Base-by-base conservation (phyloP, 2,329 filamentous ascomycete species). In the Colletotrichum chrysophilum region DNA sequence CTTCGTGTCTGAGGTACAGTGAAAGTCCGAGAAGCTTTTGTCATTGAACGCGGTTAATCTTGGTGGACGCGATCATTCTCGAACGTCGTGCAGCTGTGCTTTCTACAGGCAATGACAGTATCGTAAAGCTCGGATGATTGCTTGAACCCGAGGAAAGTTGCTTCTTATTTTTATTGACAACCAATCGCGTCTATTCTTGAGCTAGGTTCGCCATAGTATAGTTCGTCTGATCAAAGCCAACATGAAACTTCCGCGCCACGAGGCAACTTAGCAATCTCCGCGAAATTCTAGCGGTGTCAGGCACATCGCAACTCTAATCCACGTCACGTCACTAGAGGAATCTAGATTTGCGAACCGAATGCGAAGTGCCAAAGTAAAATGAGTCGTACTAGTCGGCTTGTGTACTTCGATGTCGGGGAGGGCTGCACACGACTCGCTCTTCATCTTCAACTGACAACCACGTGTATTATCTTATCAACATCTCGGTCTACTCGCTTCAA, bases 401-500 rank as follows among this genome's bases (percentile, higher is more conserved):
- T 3, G 43, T 21, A 4, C 7, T 52, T 48, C 43, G 18, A 21
- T 21, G 10, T 4, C 43, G 3, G 43, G 6, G n/a, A 21, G 43
- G 10, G 6, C 10, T 52, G n/a, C n/a, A 24, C 43, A 13, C 43
- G 43, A 21, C 21, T 26, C 21, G 24, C 14, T 58, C 55, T 8
- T 58, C 1, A 28, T 58, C 12, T 58, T 24, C 24, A 16, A 36
- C 14, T 36, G 7, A 36, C 6, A 4, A 28, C 14, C 9, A 58
- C 2, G 5, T 58, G 26, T 28, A 58, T 26, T 58, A 28, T 12
- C n/a, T 52, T 21, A 7, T 73, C 43, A 24, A 43, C 4, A 12
- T 16, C 30, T 75, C 14, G 73, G 69, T 13, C 24, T 65, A 9
- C 56, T 68, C 7, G 73, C 70, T 58, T 75, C 73, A 16, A 75